Conservation (phyloP, 129 eudicot genomes). For the Lactuca saligna region DNA sequence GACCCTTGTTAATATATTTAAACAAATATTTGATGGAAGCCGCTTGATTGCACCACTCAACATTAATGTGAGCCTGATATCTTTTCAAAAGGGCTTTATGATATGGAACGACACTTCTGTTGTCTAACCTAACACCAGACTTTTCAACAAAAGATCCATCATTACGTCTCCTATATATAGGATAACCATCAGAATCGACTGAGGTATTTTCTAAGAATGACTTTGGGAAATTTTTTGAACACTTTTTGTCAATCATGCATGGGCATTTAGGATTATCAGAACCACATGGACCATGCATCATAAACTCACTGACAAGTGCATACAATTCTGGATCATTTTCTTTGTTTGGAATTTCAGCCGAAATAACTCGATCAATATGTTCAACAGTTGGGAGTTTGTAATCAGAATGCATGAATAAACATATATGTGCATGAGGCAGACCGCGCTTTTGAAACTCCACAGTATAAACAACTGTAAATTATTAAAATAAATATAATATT, state of each 20-base stretch:
- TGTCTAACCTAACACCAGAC: too few species aligned
- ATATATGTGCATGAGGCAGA: background rate
- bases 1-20: too few species aligned
- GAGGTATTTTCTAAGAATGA: background rate
- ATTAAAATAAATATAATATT: background rate
- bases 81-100: too few species aligned
- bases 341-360: background rate
- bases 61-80: too few species aligned
- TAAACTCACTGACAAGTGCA: background rate
- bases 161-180: background rate
- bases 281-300: conserved; percentile 7
- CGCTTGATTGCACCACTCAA: too few species aligned
- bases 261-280: background rate
- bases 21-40: too few species aligned
- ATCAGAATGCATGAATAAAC: background rate
- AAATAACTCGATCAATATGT: background rate
- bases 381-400: too few species aligned
- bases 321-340: background rate
- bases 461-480: background rate
- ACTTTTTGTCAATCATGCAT: background rate
- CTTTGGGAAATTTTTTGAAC: background rate
- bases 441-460: background rate
- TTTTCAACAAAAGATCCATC: too few species aligned
- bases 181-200: background rate
- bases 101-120: too few species aligned